A percentile compares a stretch with the other conserved stretches of the same genome.
phyloP scores from a whole-genome alignment of 1,284 basidiomycete genomes.

The Wolfiporia cocos region DNA sequence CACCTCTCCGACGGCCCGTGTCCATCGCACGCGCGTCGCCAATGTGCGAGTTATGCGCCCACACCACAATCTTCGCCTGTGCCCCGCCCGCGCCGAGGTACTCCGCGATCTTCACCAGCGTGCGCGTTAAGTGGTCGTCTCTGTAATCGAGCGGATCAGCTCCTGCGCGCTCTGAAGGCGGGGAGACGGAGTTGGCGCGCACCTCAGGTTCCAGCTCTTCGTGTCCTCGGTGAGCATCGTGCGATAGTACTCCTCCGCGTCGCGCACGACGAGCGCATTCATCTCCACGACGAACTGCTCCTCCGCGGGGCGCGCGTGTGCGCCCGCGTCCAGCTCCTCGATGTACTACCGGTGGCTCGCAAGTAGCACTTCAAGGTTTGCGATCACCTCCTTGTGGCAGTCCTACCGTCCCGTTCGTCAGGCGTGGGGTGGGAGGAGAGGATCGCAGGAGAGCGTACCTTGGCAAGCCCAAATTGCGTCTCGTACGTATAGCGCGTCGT shows the following conservation, averaged over 20 bases:
- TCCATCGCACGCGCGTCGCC: constrained; percentile 24
- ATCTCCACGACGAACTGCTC: constrained; percentile 25
- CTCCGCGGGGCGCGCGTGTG: constrained; percentile 15
- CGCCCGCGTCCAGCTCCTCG: constrained; percentile 11
- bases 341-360: constrained; percentile 17
- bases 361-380: constrained; percentile 18
- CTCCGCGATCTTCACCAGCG: constrained; percentile 16
- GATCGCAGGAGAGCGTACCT: no score
- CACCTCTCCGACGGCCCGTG: constrained; percentile 21
- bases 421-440: no score
- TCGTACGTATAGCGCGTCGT: constrained; percentile 21
- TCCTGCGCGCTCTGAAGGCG: background rate
- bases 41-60: constrained; percentile 26
- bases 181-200: no score
- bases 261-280: constrained; percentile 23
- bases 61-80: constrained; percentile 22
- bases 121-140: constrained; percentile 23
- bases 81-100: constrained; percentile 11
- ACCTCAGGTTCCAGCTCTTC: constrained; percentile 23
- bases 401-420: no score
- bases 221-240: constrained; percentile 22
- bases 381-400: constrained; percentile 22
- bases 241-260: constrained; percentile 26
- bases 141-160: constrained; percentile 6
- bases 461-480: constrained; percentile 19